These are phyloP conservation scores for Globisporangium radiosum DNA, from an alignment of 352 stramenopile species.

Conservation along the genomic window DNA sequence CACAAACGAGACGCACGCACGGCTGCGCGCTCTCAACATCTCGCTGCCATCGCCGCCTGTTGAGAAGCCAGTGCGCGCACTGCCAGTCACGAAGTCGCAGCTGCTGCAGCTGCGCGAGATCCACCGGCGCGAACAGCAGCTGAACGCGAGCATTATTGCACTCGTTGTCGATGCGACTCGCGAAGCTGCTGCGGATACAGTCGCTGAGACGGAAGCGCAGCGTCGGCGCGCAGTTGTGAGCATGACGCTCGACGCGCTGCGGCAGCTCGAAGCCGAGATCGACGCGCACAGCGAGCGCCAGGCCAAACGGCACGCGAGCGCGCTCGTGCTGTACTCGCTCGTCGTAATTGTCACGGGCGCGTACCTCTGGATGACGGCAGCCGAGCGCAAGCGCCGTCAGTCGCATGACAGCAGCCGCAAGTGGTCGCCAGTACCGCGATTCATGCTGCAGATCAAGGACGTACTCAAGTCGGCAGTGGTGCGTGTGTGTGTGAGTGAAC, in stretches of 20 bases:
- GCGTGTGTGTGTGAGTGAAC: background rate
- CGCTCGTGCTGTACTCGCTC: slow-evolving; percentile 29
- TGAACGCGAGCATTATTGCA: slow-evolving; percentile 6
- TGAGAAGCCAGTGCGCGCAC: background rate
- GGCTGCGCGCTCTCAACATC: slow-evolving; percentile 11
- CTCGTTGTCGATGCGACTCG: slow-evolving; percentile 4
- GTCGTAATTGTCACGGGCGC: slow-evolving; percentile 18
- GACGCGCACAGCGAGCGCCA: slow-evolving; percentile 8
- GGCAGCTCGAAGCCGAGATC: slow-evolving; percentile 5
- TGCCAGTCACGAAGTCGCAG: slow-evolving; percentile 5
- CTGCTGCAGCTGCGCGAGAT: slow-evolving; percentile 11
- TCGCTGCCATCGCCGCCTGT: slow-evolving; percentile 1
- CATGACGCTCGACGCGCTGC: slow-evolving; percentile 2
- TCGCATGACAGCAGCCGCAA: slow-evolving; percentile 9
- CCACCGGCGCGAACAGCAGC: slow-evolving; percentile 2
- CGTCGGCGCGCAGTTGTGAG: background rate
- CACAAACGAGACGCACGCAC: slow-evolving; percentile 6
- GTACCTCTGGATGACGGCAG: slow-evolving; percentile 25
- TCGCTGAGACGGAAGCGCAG: background rate
- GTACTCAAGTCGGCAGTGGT: slow-evolving; percentile 35
- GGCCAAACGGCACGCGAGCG: slow-evolving; percentile 5
- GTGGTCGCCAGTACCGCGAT: slow-evolving; percentile 33
- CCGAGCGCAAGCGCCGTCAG: slow-evolving; percentile 9
- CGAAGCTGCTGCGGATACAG: background rate
- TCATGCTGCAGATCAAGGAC: slow-evolving; percentile 21